Evolutionary conservation across 345 rosid genomes (phyloP), one percentile per base, ranked within the genome.

Genomic region (Lenwebbia sp.): DNA sequence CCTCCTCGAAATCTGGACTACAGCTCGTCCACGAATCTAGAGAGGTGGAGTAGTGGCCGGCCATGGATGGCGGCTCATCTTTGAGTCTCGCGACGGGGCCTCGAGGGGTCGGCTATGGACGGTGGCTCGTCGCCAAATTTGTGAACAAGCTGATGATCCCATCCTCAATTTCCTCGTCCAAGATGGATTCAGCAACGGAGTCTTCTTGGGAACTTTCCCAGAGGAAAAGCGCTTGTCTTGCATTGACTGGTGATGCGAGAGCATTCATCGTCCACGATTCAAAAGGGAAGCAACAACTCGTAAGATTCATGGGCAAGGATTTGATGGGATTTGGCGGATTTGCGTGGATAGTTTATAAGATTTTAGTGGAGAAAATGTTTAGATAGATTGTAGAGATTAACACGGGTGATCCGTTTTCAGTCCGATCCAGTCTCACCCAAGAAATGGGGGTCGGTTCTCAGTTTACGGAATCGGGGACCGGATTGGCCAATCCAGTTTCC

Each of bases 361-460:
- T 58, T 25, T n/a, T 58, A 58, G 2, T 13, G 19, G 19, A 58
- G 19, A n/a, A 58, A 13, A 5, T 58, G 9, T n/a, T 58, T 13
- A 58, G 33, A 0, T 14, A 0, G 1, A n/a, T 0, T 0, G 19
- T 58, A 58, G 3, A n/a, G 14, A n/a, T 3, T n/a, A n/a, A 49
- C 2, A 49, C 0, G 12, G 12, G 50, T 49, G 50, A 49, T 49
- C 3, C 3, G 3, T 49, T 49, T 13, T 3, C 50, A 49, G 6
- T 49, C 50, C 11, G 11, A 49, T 10, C 50, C 3, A 3, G 6
- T 49, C 50, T 3, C 12, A 2, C 11, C 12, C 50, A 49, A 49
- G 12, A 49, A 49, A 1, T 0, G 3, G 3, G 12, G 12, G 11
- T 2, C 50, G 2, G 12, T 49, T 49, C 50, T 3, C 12, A 49